Evolutionary conservation across 306 rosid genomes (phyloP).

Genomic region (Comarum palustre): DNA sequence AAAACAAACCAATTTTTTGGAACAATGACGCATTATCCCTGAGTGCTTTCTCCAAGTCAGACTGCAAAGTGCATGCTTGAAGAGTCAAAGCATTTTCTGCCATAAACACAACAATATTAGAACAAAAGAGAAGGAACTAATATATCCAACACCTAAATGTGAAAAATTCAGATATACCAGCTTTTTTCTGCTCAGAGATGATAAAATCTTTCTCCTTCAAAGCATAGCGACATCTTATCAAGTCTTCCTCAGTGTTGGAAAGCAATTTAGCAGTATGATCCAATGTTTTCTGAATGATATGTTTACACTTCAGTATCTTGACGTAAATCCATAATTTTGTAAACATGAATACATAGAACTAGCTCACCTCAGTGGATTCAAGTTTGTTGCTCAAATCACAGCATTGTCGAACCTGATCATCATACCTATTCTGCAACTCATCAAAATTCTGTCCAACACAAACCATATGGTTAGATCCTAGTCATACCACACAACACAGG

Average conservation of each 20-base stretch:
- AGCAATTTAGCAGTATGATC: slow-evolving; percentile 64
- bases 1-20: slow-evolving; percentile 68
- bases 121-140: slow-evolving; percentile 11
- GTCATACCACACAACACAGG: background rate
- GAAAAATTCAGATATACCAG: slow-evolving; percentile 43
- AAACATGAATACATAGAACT: slow-evolving; percentile 5
- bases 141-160: background rate
- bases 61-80: slow-evolving; percentile 69
- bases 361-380: slow-evolving; percentile 73
- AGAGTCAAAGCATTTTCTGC: slow-evolving; percentile 87
- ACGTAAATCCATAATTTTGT: background rate
- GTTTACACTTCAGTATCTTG: slow-evolving; percentile 14
- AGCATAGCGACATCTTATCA: slow-evolving; percentile 60
- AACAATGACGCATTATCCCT: slow-evolving; percentile 67
- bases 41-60: slow-evolving; percentile 82
- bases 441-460: slow-evolving; percentile 57
- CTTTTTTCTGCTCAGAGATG: slow-evolving; percentile 83
- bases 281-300: slow-evolving; percentile 55
- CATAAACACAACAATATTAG: slow-evolving; percentile 22
- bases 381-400: slow-evolving; percentile 69
- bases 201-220: slow-evolving; percentile 69
- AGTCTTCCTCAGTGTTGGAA: slow-evolving; percentile 60
- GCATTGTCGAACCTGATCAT: slow-evolving; percentile 63
- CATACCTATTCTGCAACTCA: slow-evolving; percentile 61
- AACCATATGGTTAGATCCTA: slow-evolving; percentile 9